These are phyloP conservation scores for Noccaea bulbosa DNA, from an alignment of 345 rosid species.

Conservation along the genomic window DNA sequence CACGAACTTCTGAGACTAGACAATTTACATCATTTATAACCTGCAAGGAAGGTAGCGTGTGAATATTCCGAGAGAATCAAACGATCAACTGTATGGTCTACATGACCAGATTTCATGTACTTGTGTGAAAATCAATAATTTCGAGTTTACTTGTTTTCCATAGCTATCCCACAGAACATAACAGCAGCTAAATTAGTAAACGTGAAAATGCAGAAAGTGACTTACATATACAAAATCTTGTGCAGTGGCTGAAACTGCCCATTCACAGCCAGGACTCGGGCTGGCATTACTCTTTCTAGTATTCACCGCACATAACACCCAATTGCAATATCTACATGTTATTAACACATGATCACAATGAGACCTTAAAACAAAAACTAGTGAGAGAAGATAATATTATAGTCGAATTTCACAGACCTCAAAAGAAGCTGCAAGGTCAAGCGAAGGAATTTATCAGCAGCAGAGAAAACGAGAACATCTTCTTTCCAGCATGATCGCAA, in stretches of 20 bases:
- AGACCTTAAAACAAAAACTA: neutral
- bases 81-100: neutral
- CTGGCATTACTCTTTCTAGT: slow-evolving; percentile 59
- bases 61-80: slow-evolving; percentile 29
- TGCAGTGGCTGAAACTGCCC: slow-evolving; percentile 80
- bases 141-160: slow-evolving; percentile 24
- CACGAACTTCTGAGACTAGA: slow-evolving; percentile 68
- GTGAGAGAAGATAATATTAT: neutral
- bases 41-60: slow-evolving; percentile 56
- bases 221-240: slow-evolving; percentile 89
- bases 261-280: slow-evolving; percentile 75
- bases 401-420: slow-evolving; percentile 55
- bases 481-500: slow-evolving; percentile 91
- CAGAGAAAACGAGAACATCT: slow-evolving; percentile 86
- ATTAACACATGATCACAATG: slow-evolving; percentile 9
- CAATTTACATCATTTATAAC: slow-evolving; percentile 77
- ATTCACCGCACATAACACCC: slow-evolving; percentile 86
- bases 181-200: slow-evolving; percentile 25
- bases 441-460: slow-evolving; percentile 96
- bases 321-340: slow-evolving; percentile 65
- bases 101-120: slow-evolving; percentile 1
- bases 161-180: slow-evolving; percentile 15
- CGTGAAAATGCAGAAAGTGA: neutral
- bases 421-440: slow-evolving; percentile 92
- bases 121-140: neutral